Evolutionary conservation across 2,329 filamentous ascomycete species (phyloP).

Genomic region (Thielaviopsis populi): DNA sequence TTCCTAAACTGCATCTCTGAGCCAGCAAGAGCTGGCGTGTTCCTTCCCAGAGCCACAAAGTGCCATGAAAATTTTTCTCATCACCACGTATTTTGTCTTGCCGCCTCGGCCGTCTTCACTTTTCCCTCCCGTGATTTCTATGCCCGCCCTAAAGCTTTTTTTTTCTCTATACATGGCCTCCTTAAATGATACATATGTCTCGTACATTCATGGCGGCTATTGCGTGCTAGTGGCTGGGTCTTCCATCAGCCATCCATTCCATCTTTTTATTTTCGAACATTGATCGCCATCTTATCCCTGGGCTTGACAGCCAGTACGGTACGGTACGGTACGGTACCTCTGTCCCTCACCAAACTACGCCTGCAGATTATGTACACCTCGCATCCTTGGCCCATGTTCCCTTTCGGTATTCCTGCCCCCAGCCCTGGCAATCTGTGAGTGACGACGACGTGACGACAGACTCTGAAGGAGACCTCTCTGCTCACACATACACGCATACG

Average conservation of each 20-base stretch:
- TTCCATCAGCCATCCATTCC: slow-evolving; percentile 9
- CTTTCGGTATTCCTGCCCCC: neutral
- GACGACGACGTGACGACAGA: neutral
- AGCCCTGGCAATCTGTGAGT: neutral
- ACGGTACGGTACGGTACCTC: no score
- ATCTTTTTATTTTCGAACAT: neutral
- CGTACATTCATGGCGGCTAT: neutral
- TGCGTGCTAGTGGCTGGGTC: slow-evolving; percentile 4
- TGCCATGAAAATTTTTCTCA: no score
- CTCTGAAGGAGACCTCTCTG: neutral
- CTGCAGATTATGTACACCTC: neutral
- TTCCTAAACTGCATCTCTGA: no score
- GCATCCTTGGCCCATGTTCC: neutral
- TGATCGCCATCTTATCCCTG: neutral
- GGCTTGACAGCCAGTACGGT: neutral
- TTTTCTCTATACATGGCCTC: neutral
- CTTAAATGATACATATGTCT: neutral
- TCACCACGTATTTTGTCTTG: no score
- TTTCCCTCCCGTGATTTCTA: neutral
- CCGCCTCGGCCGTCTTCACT: no score
- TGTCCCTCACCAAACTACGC: neutral
- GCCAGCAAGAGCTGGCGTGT: no score
- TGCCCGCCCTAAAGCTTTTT: neutral
- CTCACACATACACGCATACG: neutral
- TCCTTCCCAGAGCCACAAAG: no score